Evolutionary conservation across 768 basidiomycete species (phyloP).

Genomic region (Mycena chlorophos): DNA sequence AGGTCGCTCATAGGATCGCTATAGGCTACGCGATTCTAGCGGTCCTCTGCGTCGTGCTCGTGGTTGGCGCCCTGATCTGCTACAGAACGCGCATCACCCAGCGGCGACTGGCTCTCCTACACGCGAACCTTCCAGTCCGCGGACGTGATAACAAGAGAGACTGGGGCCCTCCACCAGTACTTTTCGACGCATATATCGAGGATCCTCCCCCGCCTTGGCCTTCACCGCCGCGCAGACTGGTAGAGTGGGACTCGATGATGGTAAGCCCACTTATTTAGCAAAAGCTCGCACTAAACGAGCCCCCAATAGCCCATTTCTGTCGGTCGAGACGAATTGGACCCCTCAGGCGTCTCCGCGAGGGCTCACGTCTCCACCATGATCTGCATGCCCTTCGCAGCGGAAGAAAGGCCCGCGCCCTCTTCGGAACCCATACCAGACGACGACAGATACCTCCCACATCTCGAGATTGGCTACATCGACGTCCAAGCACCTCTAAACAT

Average conservation of each 20-base stretch:
- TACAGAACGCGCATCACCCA: slow-evolving; percentile 12
- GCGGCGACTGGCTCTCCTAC: not conserved
- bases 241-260: slow-evolving; percentile 15
- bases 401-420: too few species aligned
- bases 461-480: slow-evolving; percentile 10
- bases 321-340: slow-evolving; percentile 1
- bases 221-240: not conserved
- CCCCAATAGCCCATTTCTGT: slow-evolving; percentile 14
- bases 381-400: slow-evolving; percentile 9
- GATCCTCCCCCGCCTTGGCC: not conserved
- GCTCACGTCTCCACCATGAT: slow-evolving; percentile 13
- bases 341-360: slow-evolving; percentile 1
- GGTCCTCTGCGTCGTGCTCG: slow-evolving; percentile 12
- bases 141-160: not conserved
- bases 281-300: not conserved
- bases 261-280: not conserved
- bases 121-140: not conserved
- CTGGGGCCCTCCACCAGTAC: slow-evolving; percentile 13
- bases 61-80: slow-evolving; percentile 12
- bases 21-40: slow-evolving; percentile 18
- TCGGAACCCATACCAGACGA: slow-evolving; percentile 2
- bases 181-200: slow-evolving; percentile 12
- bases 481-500: not conserved
- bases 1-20: too few species aligned
- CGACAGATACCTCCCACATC: slow-evolving; percentile 1